Base-by-base conservation (phyloP, 208 protist species). In the Polymyxa betae region DNA sequence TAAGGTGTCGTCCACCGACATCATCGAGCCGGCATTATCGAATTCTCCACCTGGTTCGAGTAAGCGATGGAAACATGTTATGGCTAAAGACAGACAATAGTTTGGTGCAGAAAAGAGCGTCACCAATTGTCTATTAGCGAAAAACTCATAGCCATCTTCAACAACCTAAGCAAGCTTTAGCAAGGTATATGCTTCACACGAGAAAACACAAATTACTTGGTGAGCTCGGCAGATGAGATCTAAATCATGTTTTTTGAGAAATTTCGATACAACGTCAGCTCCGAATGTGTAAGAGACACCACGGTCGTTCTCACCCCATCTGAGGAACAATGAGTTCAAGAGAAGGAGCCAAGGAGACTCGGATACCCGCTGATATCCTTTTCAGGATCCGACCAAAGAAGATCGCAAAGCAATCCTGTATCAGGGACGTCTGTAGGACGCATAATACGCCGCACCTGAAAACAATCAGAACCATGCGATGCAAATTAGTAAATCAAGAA, bases 101-200 rank as follows among this genome's bases (percentile, higher is more conserved):
- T 99, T 99, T 41, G 98, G 98, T 0, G 99, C 99, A 0, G 96
- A 98, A 93, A 99, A 99, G 5, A 99, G 93, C 0, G 99, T 99
- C 32, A 99, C 97, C 77, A 99, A 95, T 91, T 98, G 96, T 35
- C 98, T 94, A 89, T 99, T 97, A 0, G 98, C 98, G 91, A 99
- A 99, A 93, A 99, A 99, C 90, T 99, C 97, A 93, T 99, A 96
- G 12, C 95, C 95, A 88, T 96, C 94, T 92, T 96, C 95, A 0
- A 96, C 94, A 29, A 96, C 95, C 88, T 92, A 87, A 46, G 20
- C 5, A 35, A n/a, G 12, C 32, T 41, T 10, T 12, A 5, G 1
- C 12, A 77, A 35, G 1, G 1, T n/a, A 12, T 16, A 38, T 29
- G 24, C 10, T 45, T 29, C 12, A 40, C 0, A 0, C 5, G 72